Evolutionary conservation across 2,329 filamentous ascomycete species (phyloP), one percentile per base, ranked within the genome.

Genomic region (Colletotrichum truncatum): DNA sequence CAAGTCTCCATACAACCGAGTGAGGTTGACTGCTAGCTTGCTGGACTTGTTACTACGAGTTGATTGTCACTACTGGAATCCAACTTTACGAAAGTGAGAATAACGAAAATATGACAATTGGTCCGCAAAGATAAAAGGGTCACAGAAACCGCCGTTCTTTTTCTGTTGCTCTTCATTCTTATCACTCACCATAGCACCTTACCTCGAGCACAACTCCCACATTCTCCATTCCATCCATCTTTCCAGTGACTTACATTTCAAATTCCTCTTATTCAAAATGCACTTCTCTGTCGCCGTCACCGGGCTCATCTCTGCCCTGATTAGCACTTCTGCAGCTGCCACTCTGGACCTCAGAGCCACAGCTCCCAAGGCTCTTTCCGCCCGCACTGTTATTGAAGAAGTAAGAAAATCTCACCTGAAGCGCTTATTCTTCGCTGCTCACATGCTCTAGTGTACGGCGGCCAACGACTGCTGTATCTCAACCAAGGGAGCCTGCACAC

Each of bases 391-490:
- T 16, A 34, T 55, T 12, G 52, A 55, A 11, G 52, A 55, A 18
- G 52, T 55, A 34, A 34, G 16, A 14, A n/a, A 7, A 7, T 36
- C 8, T 12, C 6, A 36, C 10, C 32, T 26, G 25, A 4, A 2
- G 8, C n/a, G 6, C 6, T 14, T 4, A 1, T 9, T 21, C 9
- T 1, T 4, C 4, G 9, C 34, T 14, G n/a, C 46, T 23, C 6
- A 12, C 4, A 14, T 14, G 23, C 3, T 8, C 14, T 10, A 54
- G 52, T 56, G 52, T 18, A 56, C 52, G 12, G 38, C n/a, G 7
- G 38, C 23, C 16, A 56, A 46, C 26, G 52, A 56, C 28, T 56
- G 52, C 38, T 56, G 52, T 18, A 34, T 56, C 28, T 56, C 52
- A 6, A 46, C 39, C 12, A 25, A 21, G 4, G 52, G 39, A 32